Evolutionary conservation across 208 protist species (phyloP), one percentile per base, ranked within the genome.

Genomic region (Trypanosomatidae sp.): DNA sequence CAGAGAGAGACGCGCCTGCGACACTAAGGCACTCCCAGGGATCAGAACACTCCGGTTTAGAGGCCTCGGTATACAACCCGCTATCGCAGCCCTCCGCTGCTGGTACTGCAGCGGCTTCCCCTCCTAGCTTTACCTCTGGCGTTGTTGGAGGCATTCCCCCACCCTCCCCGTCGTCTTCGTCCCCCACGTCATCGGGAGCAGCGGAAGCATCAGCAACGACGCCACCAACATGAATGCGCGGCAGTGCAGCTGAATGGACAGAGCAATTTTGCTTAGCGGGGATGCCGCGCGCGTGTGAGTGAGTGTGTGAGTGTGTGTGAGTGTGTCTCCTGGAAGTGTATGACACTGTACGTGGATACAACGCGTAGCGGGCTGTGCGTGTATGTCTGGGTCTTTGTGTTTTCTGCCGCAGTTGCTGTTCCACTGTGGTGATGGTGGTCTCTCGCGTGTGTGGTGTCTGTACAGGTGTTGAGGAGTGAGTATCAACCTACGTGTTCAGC

Each of bases 321-420:
- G 6, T 62, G 30, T 36, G 33, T 62, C 15, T 36, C 17, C 30
- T 30, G 28, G 15, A 62, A 9, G 62, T 28, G 41, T 12, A 17
- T 52, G 62, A 13, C 22, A 17, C 12, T 22, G 62, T 66, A 15
- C 43, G 25, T 10, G 43, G 62, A 28, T 19, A 4, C 15, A 50
- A 7, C n/a, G 25, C 13, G 33, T 19, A 62, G 25, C 33, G 10
- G 58, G 13, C 58, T 7, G 17, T 33, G 47, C 46, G 44, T 68
- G 49, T 59, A 49, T 59, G 70, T 39, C 25, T 60, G 19, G 47
- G 60, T 67, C 55, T 47, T 9, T 17, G 56, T 62, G 68, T 64
- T n/a, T 25, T n/a, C 28, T 10, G 49, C 19, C 49, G 5, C 19
- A 30, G 30, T 30, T 62, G 33, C 6, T 22, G 28, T 56, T 66